phyloP scores from a whole-genome alignment of 1,139 yeast species.

The Taiozyma sp. region DNA sequence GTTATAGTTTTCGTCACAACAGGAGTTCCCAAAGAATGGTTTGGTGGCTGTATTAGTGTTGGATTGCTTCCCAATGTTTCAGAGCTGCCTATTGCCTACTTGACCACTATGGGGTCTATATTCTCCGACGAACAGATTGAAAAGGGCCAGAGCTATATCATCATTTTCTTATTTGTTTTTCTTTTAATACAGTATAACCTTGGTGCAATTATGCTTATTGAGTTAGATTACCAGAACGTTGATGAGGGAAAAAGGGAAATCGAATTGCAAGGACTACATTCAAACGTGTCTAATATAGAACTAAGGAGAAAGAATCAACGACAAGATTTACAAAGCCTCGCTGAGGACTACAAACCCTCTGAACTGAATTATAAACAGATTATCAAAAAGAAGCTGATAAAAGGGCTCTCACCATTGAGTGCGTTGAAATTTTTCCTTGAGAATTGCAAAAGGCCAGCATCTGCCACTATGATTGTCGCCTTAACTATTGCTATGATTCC shows the following conservation, averaged over 20 bases:
- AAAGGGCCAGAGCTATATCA: constrained; percentile 81
- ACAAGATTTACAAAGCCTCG: constrained; percentile 3
- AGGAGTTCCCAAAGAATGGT: constrained; percentile 61
- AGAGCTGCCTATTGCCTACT: constrained; percentile 87
- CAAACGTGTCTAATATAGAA: constrained; percentile 10
- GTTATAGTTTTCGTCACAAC: constrained; percentile 3
- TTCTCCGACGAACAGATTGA: constrained; percentile 57
- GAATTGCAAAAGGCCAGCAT: constrained; percentile 54
- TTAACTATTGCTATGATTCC: constrained; percentile 61
- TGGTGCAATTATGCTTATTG: constrained; percentile 70
- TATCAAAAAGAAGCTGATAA: background rate
- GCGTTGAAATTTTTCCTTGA: constrained; percentile 27
- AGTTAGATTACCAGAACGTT: constrained; percentile 49
- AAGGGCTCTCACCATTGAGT: background rate
- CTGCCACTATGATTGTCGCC: constrained; percentile 47
- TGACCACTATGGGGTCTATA: constrained; percentile 60
- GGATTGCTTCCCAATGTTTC: constrained; percentile 73
- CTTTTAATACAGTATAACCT: constrained; percentile 66
- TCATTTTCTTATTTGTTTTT: constrained; percentile 72
- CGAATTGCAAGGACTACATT: background rate
- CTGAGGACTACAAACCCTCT: background rate
- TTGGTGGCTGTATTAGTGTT: constrained; percentile 77
- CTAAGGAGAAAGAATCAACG: constrained; percentile 15
- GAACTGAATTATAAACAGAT: constrained; percentile 27
- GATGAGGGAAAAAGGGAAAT: background rate